phyloP scores from a whole-genome alignment of 257 asterid species.

The Salvia miltiorrhiza region DNA sequence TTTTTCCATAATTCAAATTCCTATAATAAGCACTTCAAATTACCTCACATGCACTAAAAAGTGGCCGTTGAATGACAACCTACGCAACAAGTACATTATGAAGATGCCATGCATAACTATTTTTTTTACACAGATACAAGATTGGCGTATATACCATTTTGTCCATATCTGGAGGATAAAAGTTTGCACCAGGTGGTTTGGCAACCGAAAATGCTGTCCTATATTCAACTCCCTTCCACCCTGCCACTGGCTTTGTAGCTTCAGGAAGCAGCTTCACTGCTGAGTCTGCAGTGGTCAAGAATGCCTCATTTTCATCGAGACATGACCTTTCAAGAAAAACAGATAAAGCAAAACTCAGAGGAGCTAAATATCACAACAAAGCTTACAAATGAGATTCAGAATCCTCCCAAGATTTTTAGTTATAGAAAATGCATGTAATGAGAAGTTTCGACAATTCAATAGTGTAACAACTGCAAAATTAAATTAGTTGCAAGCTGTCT shows the following conservation, averaged over 20 bases:
- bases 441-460: slow-evolving; percentile 9
- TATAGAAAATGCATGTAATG: neutral
- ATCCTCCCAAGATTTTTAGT: neutral
- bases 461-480: neutral
- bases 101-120: slow-evolving; percentile 5
- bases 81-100: neutral
- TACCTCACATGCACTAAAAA: neutral
- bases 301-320: slow-evolving; percentile 90
- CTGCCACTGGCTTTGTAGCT: slow-evolving; percentile 68
- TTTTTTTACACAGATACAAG: too few relatives aligned
- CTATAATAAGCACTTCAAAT: slow-evolving; percentile 27
- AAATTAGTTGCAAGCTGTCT: neutral
- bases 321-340: slow-evolving; percentile 58
- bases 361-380: slow-evolving; percentile 2
- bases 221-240: slow-evolving; percentile 89
- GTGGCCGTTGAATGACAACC: neutral
- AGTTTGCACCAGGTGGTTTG: slow-evolving; percentile 91
- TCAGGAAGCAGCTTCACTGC: slow-evolving; percentile 65
- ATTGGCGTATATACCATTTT: slow-evolving; percentile 56
- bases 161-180: slow-evolving; percentile 95
- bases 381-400: neutral
- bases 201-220: slow-evolving; percentile 67
- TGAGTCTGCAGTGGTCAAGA: slow-evolving; percentile 91
- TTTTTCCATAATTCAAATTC: slow-evolving; percentile 88
- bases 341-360: slow-evolving; percentile 18